Base-by-base conservation (phyloP, 2,329 filamentous ascomycete genomes). In the Zelopaecilomyces penicillatus region DNA sequence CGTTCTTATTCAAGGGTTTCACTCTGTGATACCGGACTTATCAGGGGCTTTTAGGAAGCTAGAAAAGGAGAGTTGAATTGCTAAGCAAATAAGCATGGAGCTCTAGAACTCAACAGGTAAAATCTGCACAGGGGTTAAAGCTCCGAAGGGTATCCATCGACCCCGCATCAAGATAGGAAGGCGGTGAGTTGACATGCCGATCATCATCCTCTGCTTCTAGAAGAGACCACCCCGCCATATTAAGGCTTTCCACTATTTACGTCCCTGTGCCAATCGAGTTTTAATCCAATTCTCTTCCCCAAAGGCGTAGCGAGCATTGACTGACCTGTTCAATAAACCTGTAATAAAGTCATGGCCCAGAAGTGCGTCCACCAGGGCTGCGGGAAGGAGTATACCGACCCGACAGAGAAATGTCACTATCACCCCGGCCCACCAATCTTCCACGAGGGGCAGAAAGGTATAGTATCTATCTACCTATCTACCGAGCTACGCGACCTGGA, bases 281-380 rank as follows among this genome's bases (percentile, higher is more conserved):
- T 19, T 19, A 19, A 19, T 19, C 19, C 19, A 19, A 19, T 19
- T 19, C 19, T 19, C 19, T 19, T 19, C 19, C 19, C 19, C 19
- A 19, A 19, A 19, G 19, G 19, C 19, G 19, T 19, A 19, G 19
- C 19, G 19, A 19, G 19, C 19, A 19, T 19, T 19, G 19, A 19
- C 19, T 19, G 19, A 19, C 19, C 19, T 19, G 19, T 19, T 19
- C 19, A 19, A 19, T 19, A 19, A 19, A 19, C 19, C 12, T 38
- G 33, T 38, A 36, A 43, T 37, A 30, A 32, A 52, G 51, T 45
- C 49, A 87, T 87, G 82, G 73, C 83, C 46, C 78, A 82, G 58
- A 97, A 95, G 71, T 98, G 93, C 66, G 88, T 96, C 47, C 93
- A 96, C 71, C 90, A 95, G 67, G 89, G 90, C 64, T 98, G 93